A percentile compares a stretch with the other conserved stretches of the same genome.
Evolutionary conservation across 2,329 filamentous ascomycete species (phyloP).

Genomic region (Talaromyces funiculosus): DNA sequence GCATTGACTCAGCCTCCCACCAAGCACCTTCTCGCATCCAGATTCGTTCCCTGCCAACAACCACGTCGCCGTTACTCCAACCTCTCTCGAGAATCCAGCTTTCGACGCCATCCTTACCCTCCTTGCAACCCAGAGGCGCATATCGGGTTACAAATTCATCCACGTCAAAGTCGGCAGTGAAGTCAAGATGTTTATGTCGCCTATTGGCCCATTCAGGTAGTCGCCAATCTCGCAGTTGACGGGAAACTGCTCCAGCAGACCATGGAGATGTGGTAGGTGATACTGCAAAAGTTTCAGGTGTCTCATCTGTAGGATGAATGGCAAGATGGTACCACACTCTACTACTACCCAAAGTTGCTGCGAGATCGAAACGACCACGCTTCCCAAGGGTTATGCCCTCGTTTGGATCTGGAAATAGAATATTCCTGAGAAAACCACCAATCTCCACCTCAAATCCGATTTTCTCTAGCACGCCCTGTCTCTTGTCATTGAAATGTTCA

Average conservation of each 20-base stretch:
- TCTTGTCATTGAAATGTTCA: constrained; percentile 72
- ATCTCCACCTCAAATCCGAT: constrained; percentile 74
- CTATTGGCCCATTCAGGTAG: constrained; percentile 95
- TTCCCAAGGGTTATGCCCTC: constrained; percentile 77
- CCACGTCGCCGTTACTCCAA: constrained; percentile 96
- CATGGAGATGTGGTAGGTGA: constrained; percentile 72
- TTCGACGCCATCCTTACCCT: constrained; percentile 87
- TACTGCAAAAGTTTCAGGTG: constrained; percentile 67
- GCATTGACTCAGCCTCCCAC: constrained; percentile 97
- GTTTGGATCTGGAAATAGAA: constrained; percentile 72
- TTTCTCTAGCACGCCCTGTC: constrained; percentile 79
- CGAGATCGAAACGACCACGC: constrained; percentile 71
- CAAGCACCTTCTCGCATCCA: constrained; percentile 93
- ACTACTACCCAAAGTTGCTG: constrained; percentile 69
- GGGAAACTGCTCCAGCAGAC: constrained; percentile 88
- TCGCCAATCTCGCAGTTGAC: constrained; percentile 88
- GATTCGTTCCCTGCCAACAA: constrained; percentile 82
- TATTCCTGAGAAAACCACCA: constrained; percentile 72
- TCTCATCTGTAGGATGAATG: constrained; percentile 84
- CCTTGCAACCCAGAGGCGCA: constrained; percentile 73
- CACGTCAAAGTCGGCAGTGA: constrained; percentile 91
- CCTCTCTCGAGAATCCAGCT: constrained; percentile 91
- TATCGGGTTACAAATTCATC: constrained; percentile 89
- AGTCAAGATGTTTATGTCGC: constrained; percentile 83
- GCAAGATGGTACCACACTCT: constrained; percentile 93